These are phyloP conservation scores for Boletus rex-veris DNA, from an alignment of 768 basidiomycete species.

Conservation along the genomic window DNA sequence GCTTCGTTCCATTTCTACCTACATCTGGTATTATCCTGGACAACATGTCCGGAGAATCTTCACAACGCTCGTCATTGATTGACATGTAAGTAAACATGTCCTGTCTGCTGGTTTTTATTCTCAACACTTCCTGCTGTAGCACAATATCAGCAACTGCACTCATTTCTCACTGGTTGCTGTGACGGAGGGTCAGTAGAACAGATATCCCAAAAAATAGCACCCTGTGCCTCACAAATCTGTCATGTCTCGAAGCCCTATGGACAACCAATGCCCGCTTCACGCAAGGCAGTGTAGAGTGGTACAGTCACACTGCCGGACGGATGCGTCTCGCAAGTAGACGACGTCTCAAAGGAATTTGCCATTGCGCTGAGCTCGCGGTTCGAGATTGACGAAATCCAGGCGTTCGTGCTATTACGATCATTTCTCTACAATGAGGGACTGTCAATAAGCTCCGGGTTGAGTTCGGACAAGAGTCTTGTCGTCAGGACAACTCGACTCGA, in stretches of 20 bases:
- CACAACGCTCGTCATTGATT: conserved; percentile 65
- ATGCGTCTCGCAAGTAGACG: conserved; percentile 57
- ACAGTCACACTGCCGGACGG: conserved; percentile 68
- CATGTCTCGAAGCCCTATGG: conserved; percentile 65
- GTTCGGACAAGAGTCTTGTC: conserved; percentile 37
- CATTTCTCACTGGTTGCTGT: conserved; percentile 52
- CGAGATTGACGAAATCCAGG: conserved; percentile 78
- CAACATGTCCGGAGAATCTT: conserved; percentile 43
- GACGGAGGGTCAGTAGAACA: conserved; percentile 60
- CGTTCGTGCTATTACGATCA: conserved; percentile 67
- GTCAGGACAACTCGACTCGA: too few relatives aligned
- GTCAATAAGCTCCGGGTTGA: conserved; percentile 44
- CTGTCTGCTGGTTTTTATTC: neutral
- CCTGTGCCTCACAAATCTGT: conserved; percentile 55
- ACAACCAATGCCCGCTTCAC: conserved; percentile 63
- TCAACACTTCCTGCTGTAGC: conserved; percentile 32
- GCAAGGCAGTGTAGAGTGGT: conserved; percentile 62
- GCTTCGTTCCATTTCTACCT: too few relatives aligned
- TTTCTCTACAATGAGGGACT: conserved; percentile 78
- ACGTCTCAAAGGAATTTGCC: conserved; percentile 66
- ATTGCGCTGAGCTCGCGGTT: conserved; percentile 69
- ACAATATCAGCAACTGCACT: conserved; percentile 63
- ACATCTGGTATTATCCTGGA: too few relatives aligned
- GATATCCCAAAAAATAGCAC: conserved; percentile 52
- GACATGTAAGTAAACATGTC: conserved; percentile 48